Evolutionary conservation across 2,329 filamentous ascomycete genomes (phyloP).

Genomic region (Elsinoe perseae): DNA sequence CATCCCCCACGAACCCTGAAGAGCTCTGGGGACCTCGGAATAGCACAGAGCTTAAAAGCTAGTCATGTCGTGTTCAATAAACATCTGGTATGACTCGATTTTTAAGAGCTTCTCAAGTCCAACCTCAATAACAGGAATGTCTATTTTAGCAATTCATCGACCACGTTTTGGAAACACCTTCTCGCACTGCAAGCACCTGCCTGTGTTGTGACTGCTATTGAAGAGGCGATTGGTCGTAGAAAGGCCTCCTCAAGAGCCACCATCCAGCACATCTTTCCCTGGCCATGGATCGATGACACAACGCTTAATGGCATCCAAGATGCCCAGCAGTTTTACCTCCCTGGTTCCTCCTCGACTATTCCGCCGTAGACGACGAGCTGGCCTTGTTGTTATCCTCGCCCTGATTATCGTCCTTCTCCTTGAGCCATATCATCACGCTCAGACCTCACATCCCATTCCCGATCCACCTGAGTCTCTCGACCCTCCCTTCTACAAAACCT

Average conservation of each 20-base stretch:
- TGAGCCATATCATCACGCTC: slow-evolving; percentile 10
- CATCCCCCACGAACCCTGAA: background rate
- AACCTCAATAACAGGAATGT: background rate
- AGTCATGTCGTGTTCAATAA: background rate
- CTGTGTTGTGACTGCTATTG: no score
- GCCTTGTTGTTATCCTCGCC: background rate
- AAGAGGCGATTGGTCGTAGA: background rate
- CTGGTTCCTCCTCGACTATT: background rate
- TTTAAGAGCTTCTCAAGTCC: background rate
- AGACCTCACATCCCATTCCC: background rate
- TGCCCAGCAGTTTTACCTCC: background rate
- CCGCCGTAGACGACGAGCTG: background rate
- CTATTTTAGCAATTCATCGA: background rate
- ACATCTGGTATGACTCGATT: background rate
- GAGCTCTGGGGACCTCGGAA: slow-evolving; percentile 1
- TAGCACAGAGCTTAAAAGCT: background rate
- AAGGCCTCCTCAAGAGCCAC: background rate
- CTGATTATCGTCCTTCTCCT: background rate
- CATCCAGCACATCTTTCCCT: background rate
- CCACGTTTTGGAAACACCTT: no score
- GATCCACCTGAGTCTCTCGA: background rate
- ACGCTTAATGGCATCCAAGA: background rate
- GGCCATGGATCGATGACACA: slow-evolving; percentile 1
- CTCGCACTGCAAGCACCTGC: no score
- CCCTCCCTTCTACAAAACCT: slow-evolving; percentile 8